These are phyloP conservation scores for Cyberlindnera misumaiensis DNA, from an alignment of 805 yeast genomes.

Conservation along the genomic window DNA sequence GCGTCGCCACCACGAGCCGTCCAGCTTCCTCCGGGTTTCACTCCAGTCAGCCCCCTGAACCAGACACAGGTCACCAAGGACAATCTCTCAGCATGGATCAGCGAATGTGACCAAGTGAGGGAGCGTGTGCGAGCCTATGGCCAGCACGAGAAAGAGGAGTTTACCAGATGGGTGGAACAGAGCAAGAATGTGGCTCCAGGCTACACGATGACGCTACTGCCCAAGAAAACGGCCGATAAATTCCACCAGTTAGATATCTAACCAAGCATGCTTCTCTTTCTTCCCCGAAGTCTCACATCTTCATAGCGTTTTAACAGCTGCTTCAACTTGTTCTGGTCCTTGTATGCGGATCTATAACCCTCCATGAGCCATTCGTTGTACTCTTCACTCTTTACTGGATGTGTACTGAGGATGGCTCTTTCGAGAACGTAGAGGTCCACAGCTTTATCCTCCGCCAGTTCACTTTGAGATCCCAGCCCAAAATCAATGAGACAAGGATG, in stretches of 20 bases:
- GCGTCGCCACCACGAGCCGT: slow-evolving; percentile 48
- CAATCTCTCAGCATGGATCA: slow-evolving; percentile 26
- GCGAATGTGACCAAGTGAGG: slow-evolving; percentile 27
- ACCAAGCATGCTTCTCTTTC: slow-evolving; percentile 94
- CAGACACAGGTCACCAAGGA: slow-evolving; percentile 24
- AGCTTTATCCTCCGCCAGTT: slow-evolving; percentile 84
- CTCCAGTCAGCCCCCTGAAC: slow-evolving; percentile 30
- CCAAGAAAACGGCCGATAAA: slow-evolving; percentile 10
- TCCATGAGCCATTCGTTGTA: slow-evolving; percentile 67
- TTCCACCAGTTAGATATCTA: neutral
- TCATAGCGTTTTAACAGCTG: slow-evolving; percentile 63
- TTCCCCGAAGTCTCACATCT: slow-evolving; percentile 84
- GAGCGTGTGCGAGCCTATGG: slow-evolving; percentile 22
- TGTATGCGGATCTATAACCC: slow-evolving; percentile 50
- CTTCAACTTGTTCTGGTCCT: slow-evolving; percentile 32
- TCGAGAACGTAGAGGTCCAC: slow-evolving; percentile 95
- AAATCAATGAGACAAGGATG: slow-evolving; percentile 77
- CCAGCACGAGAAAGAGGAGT: slow-evolving; percentile 18
- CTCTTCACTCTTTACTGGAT: slow-evolving; percentile 58
- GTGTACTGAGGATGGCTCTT: slow-evolving; percentile 86
- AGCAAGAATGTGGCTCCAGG: slow-evolving; percentile 35
- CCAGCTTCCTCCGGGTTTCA: slow-evolving; percentile 43
- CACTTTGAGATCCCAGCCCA: slow-evolving; percentile 77
- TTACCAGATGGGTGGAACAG: slow-evolving; percentile 27
- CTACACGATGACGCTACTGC: slow-evolving; percentile 23